Base-by-base conservation (phyloP, 305 asterid species). In the Rubia tinctorum region DNA sequence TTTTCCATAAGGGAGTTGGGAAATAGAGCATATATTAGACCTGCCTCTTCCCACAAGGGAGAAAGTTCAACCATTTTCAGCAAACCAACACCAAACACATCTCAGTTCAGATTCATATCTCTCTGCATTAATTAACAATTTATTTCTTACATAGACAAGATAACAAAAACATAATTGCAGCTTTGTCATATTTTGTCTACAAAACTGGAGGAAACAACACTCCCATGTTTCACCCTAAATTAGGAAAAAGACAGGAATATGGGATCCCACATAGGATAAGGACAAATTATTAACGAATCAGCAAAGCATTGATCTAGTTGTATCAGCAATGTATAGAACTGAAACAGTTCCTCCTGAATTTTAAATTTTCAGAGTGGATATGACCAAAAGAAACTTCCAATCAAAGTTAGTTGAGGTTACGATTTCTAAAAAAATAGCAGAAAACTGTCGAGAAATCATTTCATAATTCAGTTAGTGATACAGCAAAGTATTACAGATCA, bases 91-190 rank as follows among this genome's bases (percentile, higher is more conserved):
- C 68, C 56, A 75, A 68, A 68, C 10, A 74, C 23, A 75, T 75
- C 78, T 68, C 73, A 75, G 73, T 68, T 68, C 73, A 58, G 73
- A 75, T 75, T 68, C 78, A 66, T 27, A 53, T 74, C 78, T 74
- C 68, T 23, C 43, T 47, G 43, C 61, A 68, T 47, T 49, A 25
- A 47, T 60, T 2, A 10, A 34, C 43, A 14, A 68, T 53, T 71
- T 73, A 40, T 74, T 22, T 73, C 73, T 65, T 51, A 55, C 72
- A 74, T 60, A 74, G 40, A 42, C 73, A 42, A 74, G 68, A 7
- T 34, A 27, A 17, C 72, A 60, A 74, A 61, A 69, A 23, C 68
- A 55, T 56, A 73, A 73, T 73, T 47, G 55, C 71, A 58, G 61
- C 56, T 74, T 25, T 59, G 78, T 23, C 73, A 75, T 49, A 44